Percentiles rank a stretch among this genome's conserved stretches.
phyloP scores from a whole-genome alignment of 2,329 filamentous ascomycete species.

The Microthyrium microscopicum region DNA sequence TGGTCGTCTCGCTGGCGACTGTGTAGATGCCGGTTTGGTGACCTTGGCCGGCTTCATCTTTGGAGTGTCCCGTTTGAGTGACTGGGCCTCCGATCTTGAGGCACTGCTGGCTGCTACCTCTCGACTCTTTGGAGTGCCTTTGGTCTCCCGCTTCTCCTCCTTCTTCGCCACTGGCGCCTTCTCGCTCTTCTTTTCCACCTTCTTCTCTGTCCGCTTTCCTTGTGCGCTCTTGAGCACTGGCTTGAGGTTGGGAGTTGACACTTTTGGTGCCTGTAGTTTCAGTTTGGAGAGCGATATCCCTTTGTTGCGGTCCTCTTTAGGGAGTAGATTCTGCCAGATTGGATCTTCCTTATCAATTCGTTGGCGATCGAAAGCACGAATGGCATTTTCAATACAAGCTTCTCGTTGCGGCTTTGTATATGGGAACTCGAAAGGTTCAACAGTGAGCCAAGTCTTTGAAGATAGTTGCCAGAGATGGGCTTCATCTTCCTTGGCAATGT shows the following conservation, averaged over 20 bases:
- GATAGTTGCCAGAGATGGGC: constrained; percentile 32
- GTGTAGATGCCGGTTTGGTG: no score
- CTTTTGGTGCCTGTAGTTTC: constrained; percentile 27
- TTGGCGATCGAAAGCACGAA: constrained; percentile 46
- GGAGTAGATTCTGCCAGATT: constrained; percentile 45
- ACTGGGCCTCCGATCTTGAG: constrained; percentile 9
- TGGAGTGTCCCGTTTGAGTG: background rate
- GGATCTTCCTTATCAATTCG: constrained; percentile 42
- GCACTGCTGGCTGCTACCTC: background rate
- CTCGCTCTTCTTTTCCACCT: constrained; percentile 25
- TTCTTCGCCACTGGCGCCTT: constrained; percentile 13
- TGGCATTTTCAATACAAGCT: constrained; percentile 43
- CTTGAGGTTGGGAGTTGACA: constrained; percentile 6
- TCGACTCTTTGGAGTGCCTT: background rate
- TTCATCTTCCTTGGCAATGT: constrained; percentile 27
- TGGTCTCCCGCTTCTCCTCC: constrained; percentile 1
- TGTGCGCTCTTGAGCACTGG: constrained; percentile 13
- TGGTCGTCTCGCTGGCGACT: constrained; percentile 11
- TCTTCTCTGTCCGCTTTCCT: constrained; percentile 30
- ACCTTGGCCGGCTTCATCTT: constrained; percentile 5
- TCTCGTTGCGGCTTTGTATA: constrained; percentile 48
- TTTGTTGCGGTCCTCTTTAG: constrained; percentile 43
- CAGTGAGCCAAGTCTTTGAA: constrained; percentile 42
- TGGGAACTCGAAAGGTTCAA: constrained; percentile 44
- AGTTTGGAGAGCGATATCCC: constrained; percentile 44